Percentiles rank a stretch among this genome's conserved stretches.
These are phyloP conservation scores for Lecanoromycetidae sp. DNA, from an alignment of 2,329 filamentous ascomycete genomes.

Conservation along the genomic window DNA sequence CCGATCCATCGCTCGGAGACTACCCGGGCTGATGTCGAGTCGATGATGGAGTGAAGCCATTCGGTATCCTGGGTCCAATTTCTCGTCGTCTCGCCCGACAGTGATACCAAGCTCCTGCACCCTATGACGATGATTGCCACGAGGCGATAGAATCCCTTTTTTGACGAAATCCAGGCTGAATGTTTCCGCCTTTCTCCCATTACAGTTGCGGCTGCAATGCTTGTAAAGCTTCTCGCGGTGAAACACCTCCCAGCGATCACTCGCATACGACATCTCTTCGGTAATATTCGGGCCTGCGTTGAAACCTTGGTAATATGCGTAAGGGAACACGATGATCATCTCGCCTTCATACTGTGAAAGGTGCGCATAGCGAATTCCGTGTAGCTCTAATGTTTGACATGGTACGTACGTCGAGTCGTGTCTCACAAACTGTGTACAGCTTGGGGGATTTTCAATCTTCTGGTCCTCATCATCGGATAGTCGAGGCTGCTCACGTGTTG, in stretches of 20 bases:
- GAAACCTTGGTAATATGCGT: conserved; percentile 9
- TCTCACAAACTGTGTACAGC: background rate
- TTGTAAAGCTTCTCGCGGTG: conserved; percentile 1
- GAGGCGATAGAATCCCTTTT: no score
- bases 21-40: no score
- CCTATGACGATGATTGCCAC: no score
- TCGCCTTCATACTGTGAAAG: conserved; percentile 8
- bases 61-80: no score
- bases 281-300: conserved; percentile 6
- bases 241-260: conserved; percentile 6
- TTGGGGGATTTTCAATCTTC: background rate
- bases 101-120: no score
- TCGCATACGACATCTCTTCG: conserved; percentile 7
- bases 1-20: no score
- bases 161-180: no score
- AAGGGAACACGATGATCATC: conserved; percentile 11
- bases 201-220: background rate
- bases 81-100: no score
- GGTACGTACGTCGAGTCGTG: conserved; percentile 3
- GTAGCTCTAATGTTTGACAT: background rate
- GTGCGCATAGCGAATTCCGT: background rate
- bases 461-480: no score
- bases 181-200: no score
- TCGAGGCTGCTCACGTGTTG: background rate
- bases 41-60: no score